phyloP scores from a whole-genome alignment of 257 asterid genomes.

The Cinchona pubescens region DNA sequence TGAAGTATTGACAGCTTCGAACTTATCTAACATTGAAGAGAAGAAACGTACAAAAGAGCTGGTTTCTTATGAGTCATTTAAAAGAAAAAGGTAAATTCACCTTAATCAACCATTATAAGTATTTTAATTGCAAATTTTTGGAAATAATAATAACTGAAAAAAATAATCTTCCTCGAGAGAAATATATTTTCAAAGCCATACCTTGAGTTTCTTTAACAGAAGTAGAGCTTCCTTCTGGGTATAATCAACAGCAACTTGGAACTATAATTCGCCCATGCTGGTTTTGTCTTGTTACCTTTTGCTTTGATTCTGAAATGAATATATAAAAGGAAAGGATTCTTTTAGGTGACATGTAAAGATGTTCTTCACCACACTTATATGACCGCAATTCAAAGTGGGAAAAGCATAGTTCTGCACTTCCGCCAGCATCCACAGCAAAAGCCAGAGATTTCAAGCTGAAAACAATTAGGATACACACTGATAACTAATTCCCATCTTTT shows the following conservation, averaged over 20 bases:
- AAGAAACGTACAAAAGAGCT: not conserved
- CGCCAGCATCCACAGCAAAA: not conserved
- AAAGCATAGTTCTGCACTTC: not conserved
- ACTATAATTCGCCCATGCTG: slow-evolving; percentile 46
- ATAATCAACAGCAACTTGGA: slow-evolving; percentile 66
- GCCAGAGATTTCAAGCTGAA: not conserved
- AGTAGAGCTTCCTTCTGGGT: slow-evolving; percentile 77
- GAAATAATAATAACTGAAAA: not conserved
- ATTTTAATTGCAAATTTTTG: not conserved
- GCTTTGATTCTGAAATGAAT: slow-evolving; percentile 30
- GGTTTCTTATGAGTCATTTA: not conserved
- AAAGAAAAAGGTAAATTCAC: not conserved
- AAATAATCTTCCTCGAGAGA: not conserved
- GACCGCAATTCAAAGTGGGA: too few relatives aligned
- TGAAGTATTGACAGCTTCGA: not conserved
- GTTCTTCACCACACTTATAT: too few relatives aligned
- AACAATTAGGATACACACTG: too few relatives aligned
- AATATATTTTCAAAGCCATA: slow-evolving; percentile 25
- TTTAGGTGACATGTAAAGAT: slow-evolving; percentile 10
- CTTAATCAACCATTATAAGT: not conserved
- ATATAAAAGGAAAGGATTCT: slow-evolving; percentile 16
- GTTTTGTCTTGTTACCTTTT: slow-evolving; percentile 24
- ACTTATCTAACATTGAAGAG: not conserved
- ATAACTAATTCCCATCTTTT: too few relatives aligned
- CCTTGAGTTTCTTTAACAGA: slow-evolving; percentile 77